Evolutionary conservation across 768 basidiomycete species (phyloP), one percentile per base, ranked within the genome.

Genomic region (Phlebiopsis flavidoalba): DNA sequence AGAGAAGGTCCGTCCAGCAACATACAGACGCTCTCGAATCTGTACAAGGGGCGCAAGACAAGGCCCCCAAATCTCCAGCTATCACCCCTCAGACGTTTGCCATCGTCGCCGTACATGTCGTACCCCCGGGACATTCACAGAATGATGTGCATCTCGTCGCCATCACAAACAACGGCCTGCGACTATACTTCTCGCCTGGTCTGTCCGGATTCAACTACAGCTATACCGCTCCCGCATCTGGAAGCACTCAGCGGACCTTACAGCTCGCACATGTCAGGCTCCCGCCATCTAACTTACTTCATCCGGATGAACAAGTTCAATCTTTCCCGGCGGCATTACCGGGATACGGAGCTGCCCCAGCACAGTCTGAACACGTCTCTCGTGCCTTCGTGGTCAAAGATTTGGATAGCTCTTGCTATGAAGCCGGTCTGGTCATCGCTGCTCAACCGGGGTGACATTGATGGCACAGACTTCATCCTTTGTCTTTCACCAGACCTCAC

Each of bases 11-110:
- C 49, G 76, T 93, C 35, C 84, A 88, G 58, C 85, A n/a, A 86
- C 61, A 67, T 87, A n/a, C 89, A 90, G 70, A 88, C 87, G 0
- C 70, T 94, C n/a, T 79, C 84, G 19, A 89, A 87, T 65, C 65
- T 93, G 2, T 87, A 85, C 72, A 91, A 90, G 67, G 73, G 26
- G 88, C 90, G 0, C 88, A 89, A 66, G 89, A 92, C 72, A 91
- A 93, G 67, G 87, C 86, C 1, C 89, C 89, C 19, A 88, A 88
- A 8, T 85, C 87, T 45, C 87, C 90, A 45, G 83, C 85, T 33
- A 75, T 94, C 55, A 83, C 83, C 17, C 83, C 85, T 1, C 81
- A 87, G 66, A 80, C 77, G 55, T 93, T 95, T 69, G 80, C 83
- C 58, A 83, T 96, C 60, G 77, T 86, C 33, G 76, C 81, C 22